Conservation (phyloP, 306 rosid genomes). For the Cucumis cinereus region DNA sequence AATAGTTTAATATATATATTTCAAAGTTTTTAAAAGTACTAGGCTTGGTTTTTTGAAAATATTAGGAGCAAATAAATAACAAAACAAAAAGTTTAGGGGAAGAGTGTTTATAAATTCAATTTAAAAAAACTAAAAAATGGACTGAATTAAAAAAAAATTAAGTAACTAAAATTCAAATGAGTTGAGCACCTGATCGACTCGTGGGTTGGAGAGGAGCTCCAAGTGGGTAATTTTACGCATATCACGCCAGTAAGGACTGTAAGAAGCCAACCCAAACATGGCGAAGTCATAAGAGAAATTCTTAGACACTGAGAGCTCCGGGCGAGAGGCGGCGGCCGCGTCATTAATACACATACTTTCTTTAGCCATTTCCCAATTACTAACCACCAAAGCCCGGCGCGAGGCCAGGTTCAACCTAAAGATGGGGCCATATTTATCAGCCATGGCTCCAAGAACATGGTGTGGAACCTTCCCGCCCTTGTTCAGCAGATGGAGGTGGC, state of each 20-base stretch:
- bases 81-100: too few relatives aligned
- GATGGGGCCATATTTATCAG: slow-evolving; percentile 31
- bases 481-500: slow-evolving; percentile 17
- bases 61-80: too few relatives aligned
- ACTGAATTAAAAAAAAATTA: too few relatives aligned
- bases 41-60: too few relatives aligned
- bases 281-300: slow-evolving; percentile 30
- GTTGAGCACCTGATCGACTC: slow-evolving; percentile 11
- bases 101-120: too few relatives aligned
- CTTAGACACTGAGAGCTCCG: slow-evolving; percentile 14
- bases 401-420: slow-evolving; percentile 23
- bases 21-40: too few relatives aligned
- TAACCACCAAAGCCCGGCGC: slow-evolving; percentile 24
- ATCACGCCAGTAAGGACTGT: slow-evolving; percentile 32
- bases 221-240: slow-evolving; percentile 26
- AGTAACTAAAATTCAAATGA: too few relatives aligned
- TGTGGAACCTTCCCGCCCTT: not conserved
- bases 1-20: too few relatives aligned
- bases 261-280: slow-evolving; percentile 25
- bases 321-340: slow-evolving; percentile 24
- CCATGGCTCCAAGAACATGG: slow-evolving; percentile 10
- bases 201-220: slow-evolving; percentile 23
- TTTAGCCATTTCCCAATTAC: slow-evolving; percentile 31
- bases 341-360: slow-evolving; percentile 41
- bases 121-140: too few relatives aligned